Conservation (phyloP, 768 basidiomycete species). For the Rickenella mellea region DNA sequence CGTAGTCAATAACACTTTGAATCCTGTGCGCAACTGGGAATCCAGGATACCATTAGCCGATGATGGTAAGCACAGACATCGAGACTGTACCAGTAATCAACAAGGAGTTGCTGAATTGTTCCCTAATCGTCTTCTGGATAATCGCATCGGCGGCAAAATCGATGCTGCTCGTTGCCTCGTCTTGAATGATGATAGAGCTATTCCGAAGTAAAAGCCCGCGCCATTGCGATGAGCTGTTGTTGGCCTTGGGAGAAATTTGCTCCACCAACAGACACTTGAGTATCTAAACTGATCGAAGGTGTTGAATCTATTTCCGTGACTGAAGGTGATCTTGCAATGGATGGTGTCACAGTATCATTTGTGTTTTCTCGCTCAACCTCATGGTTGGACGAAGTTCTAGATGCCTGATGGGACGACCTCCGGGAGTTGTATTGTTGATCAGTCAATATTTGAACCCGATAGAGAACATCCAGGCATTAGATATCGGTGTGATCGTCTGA, state of each 20-base stretch:
- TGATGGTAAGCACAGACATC: constrained; percentile 12
- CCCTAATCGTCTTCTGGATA: constrained; percentile 81
- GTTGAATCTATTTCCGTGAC: constrained; percentile 14
- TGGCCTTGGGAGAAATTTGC: constrained; percentile 92
- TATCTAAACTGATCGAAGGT: constrained; percentile 40
- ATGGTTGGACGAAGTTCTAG: constrained; percentile 36
- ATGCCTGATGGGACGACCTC: constrained; percentile 38
- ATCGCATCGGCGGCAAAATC: constrained; percentile 84
- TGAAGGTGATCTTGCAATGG: not conserved
- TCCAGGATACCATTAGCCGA: constrained; percentile 14
- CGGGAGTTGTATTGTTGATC: constrained; percentile 33
- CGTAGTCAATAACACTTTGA: constrained; percentile 73
- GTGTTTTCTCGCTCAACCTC: constrained; percentile 9
- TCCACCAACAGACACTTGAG: constrained; percentile 77
- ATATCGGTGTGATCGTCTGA: constrained; percentile 74
- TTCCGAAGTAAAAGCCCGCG: constrained; percentile 63
- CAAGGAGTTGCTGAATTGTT: constrained; percentile 71
- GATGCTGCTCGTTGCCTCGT: constrained; percentile 81
- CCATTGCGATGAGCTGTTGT: constrained; percentile 81
- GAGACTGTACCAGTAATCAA: constrained; percentile 56
- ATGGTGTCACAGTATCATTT: not conserved
- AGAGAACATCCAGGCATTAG: constrained; percentile 73
- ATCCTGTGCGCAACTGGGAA: constrained; percentile 60
- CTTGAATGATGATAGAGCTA: constrained; percentile 67
- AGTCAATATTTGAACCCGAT: constrained; percentile 66